A percentile compares a stretch with the other conserved stretches of the same genome.
These are phyloP conservation scores for Diddensiella transvaalensis DNA, from an alignment of 805 yeast genomes.

Conservation along the genomic window DNA sequence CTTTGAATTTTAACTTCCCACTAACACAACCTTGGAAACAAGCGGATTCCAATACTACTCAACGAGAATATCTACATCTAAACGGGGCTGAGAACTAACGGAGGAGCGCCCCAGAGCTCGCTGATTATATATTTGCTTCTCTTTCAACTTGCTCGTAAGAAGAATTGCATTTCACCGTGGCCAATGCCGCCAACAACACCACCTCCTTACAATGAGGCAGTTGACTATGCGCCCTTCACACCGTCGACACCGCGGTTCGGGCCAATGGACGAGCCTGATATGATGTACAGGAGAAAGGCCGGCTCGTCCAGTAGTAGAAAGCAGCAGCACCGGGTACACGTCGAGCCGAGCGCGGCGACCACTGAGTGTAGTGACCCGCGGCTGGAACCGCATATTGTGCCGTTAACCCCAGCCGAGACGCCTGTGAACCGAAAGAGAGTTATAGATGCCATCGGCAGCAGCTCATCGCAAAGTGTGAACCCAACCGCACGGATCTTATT, in stretches of 20 bases:
- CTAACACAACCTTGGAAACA: no score
- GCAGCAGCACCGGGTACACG: neutral
- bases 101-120: no score
- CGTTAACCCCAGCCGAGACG: slow-evolving; percentile 26
- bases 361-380: neutral
- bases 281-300: slow-evolving; percentile 4
- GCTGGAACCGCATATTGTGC: slow-evolving; percentile 7
- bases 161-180: no score
- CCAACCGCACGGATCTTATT: slow-evolving; percentile 21
- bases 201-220: slow-evolving; percentile 7
- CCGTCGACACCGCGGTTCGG: slow-evolving; percentile 25
- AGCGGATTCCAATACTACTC: no score
- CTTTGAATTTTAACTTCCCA: no score
- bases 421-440: slow-evolving; percentile 21
- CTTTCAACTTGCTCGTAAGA: no score
- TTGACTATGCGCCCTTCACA: slow-evolving; percentile 13
- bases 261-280: slow-evolving; percentile 27
- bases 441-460: slow-evolving; percentile 16
- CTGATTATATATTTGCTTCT: no score
- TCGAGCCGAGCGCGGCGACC: neutral
- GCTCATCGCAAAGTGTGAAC: no score
- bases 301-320: neutral
- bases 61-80: no score
- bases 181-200: slow-evolving; percentile 19
- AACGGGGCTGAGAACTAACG: no score